Evolutionary conservation across 2,329 filamentous ascomycete species (phyloP).

Genomic region (Lasiodiplodia sp.): DNA sequence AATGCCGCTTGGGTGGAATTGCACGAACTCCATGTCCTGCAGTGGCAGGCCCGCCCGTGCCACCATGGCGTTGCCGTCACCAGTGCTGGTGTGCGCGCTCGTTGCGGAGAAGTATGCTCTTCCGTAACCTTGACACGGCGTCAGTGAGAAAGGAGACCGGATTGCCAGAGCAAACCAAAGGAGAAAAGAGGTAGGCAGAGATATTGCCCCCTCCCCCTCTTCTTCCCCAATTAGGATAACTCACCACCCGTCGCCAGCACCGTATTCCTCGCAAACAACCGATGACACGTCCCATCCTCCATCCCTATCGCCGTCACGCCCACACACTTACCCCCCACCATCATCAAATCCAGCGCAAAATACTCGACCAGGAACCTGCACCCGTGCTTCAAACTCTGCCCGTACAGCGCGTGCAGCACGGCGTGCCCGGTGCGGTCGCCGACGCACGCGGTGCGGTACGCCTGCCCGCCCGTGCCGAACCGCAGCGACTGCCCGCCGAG

Average conservation of each 20-base stretch:
- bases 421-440: conserved; percentile 59
- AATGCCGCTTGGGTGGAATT: conserved; percentile 60
- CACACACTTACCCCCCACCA: conserved; percentile 57
- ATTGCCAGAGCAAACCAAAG: neutral
- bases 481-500: conserved; percentile 57
- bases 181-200: neutral
- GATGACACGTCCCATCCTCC: conserved; percentile 59
- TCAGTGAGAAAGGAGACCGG: neutral
- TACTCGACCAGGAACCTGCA: conserved; percentile 61
- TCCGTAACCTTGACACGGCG: conserved; percentile 49
- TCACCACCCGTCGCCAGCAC: conserved; percentile 56
- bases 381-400: conserved; percentile 56
- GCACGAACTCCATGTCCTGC: conserved; percentile 61
- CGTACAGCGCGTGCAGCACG: conserved; percentile 59
- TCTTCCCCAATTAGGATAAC: neutral
- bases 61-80: conserved; percentile 60
- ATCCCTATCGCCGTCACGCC: conserved; percentile 56
- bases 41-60: conserved; percentile 57
- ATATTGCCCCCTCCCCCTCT: neutral
- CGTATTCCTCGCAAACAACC: conserved; percentile 58
- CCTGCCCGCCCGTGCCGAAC: conserved; percentile 58
- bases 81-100: conserved; percentile 58
- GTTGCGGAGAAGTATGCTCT: conserved; percentile 60
- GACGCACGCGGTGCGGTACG: conserved; percentile 56
- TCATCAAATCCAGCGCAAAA: conserved; percentile 58